Conservation (phyloP, 768 basidiomycete species). For the Lyophyllum semitale region DNA sequence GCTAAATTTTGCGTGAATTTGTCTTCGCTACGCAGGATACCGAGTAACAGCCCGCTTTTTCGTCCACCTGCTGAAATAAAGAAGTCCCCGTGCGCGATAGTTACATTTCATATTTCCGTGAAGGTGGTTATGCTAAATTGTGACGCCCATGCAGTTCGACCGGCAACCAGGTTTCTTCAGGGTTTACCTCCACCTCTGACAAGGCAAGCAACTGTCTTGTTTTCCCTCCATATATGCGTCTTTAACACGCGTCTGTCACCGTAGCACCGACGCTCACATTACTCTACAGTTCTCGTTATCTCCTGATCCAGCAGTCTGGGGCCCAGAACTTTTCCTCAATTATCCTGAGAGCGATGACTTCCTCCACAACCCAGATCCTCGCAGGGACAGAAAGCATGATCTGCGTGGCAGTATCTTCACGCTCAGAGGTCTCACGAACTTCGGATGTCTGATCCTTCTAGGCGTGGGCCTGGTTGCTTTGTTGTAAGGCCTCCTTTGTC, state of each 20-base stretch:
- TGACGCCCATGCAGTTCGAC: constrained; percentile 29
- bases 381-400: constrained; percentile 59
- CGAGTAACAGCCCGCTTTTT: constrained; percentile 47
- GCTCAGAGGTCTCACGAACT: constrained; percentile 67
- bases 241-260: not conserved
- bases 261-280: not conserved
- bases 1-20: constrained; percentile 45
- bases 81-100: constrained; percentile 1
- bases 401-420: constrained; percentile 66
- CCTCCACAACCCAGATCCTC: constrained; percentile 75
- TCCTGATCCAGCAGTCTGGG: constrained; percentile 74
- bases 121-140: constrained; percentile 50
- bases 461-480: constrained; percentile 53
- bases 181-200: constrained; percentile 53
- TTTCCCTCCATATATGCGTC: constrained; percentile 5
- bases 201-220: constrained; percentile 39
- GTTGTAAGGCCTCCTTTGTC: constrained; percentile 47
- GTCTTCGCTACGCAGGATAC: constrained; percentile 31
- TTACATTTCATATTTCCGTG: not conserved
- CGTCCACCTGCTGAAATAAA: constrained; percentile 16
- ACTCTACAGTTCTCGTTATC: constrained; percentile 65
- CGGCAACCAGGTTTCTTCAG: constrained; percentile 25
- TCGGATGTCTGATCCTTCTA: constrained; percentile 66
- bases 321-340: constrained; percentile 60
- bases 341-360: constrained; percentile 66